Conservation (phyloP, 768 basidiomycete genomes). For the Naganishia onofrii region DNA sequence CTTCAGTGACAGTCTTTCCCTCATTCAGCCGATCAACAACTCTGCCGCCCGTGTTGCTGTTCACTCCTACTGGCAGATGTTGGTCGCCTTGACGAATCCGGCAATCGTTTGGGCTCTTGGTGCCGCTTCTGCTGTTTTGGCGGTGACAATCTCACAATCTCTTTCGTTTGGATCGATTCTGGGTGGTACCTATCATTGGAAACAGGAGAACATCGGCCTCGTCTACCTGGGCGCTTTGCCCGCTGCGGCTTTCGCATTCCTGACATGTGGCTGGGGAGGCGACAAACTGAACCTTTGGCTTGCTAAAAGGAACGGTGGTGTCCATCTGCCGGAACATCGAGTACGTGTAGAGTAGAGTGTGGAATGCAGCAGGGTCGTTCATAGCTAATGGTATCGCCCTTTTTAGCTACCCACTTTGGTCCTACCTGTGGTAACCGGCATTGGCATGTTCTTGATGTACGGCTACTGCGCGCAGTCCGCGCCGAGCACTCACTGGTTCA, state of each 20-base stretch:
- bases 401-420: constrained; percentile 15
- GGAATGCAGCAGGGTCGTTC: too few relatives aligned
- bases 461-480: constrained; percentile 20
- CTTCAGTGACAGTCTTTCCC: constrained; percentile 3
- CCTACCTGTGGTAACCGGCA: constrained; percentile 16
- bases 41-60: background rate
- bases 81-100: constrained; percentile 18
- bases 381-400: too few relatives aligned
- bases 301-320: constrained; percentile 16
- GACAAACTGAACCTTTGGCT: constrained; percentile 29
- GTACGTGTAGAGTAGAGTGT: too few relatives aligned
- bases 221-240: constrained; percentile 27
- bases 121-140: constrained; percentile 18
- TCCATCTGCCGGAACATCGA: constrained; percentile 26
- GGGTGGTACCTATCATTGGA: background rate
- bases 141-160: constrained; percentile 16
- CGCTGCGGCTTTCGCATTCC: constrained; percentile 1
- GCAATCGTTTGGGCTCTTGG: constrained; percentile 25
- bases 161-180: constrained; percentile 12
- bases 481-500: constrained; percentile 19
- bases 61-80: constrained; percentile 6
- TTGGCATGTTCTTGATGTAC: constrained; percentile 20
- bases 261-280: constrained; percentile 26
- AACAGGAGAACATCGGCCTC: constrained; percentile 15
- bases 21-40: background rate